phyloP scores from a whole-genome alignment of 2,329 filamentous ascomycete species.

The Colletotrichum chrysophilum region DNA sequence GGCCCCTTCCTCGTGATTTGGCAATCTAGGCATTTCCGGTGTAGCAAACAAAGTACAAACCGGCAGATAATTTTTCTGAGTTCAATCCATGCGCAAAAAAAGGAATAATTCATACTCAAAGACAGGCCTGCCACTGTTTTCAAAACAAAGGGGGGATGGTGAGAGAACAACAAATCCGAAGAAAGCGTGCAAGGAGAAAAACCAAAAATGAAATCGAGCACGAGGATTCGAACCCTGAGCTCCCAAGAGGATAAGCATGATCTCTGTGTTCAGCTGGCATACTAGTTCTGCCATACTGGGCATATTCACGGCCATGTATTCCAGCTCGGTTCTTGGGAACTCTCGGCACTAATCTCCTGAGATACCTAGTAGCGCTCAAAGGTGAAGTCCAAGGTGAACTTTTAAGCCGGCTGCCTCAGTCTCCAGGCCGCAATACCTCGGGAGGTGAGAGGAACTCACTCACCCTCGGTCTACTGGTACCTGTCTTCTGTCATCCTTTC shows the following conservation, averaged over 20 bases:
- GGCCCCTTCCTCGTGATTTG: neutral
- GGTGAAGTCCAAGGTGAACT: neutral
- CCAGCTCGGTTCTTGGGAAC: neutral
- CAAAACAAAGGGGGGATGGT: too few relatives aligned
- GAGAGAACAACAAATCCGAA: too few relatives aligned
- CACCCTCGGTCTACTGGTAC: neutral
- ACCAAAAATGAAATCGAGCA: neutral
- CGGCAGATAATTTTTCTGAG: too few relatives aligned
- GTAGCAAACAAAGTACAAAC: too few relatives aligned
- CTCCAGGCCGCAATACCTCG: neutral
- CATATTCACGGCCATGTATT: neutral
- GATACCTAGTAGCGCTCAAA: accelerated
- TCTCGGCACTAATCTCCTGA: neutral
- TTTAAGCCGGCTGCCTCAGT: neutral
- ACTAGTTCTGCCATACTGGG: neutral
- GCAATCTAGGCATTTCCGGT: neutral
- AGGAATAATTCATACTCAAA: too few relatives aligned
- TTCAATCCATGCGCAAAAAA: too few relatives aligned
- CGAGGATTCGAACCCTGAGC: neutral
- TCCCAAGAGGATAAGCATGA: neutral
- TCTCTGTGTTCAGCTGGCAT: neutral
- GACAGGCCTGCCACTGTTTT: too few relatives aligned
- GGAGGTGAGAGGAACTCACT: neutral
- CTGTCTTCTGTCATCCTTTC: accelerated
- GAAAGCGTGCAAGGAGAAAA: too few relatives aligned